A percentile compares a stretch with the other conserved stretches of the same genome.
Conservation (phyloP, 202 grass and related monocot genomes). For the Panicum virgatum region DNA sequence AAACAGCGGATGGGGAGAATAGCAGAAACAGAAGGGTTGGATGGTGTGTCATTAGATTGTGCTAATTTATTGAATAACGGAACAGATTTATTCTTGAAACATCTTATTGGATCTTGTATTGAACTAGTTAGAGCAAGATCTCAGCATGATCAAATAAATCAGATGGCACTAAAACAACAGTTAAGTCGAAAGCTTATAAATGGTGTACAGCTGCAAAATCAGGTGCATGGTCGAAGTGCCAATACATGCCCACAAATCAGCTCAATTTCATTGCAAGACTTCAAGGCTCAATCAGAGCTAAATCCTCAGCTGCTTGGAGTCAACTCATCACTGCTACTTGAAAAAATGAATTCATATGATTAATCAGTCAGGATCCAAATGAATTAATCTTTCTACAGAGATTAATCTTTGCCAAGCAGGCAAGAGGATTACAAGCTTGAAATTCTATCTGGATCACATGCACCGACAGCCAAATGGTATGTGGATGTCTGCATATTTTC, state of each 20-base stretch:
- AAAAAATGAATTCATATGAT: conserved; percentile 41
- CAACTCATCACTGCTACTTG: conserved; percentile 49
- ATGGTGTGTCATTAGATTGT: conserved; percentile 49
- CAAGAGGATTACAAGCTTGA: too few species aligned
- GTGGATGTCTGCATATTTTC: not conserved
- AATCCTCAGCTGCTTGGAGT: conserved; percentile 50
- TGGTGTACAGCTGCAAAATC: conserved; percentile 21
- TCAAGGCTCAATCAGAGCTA: conserved; percentile 58
- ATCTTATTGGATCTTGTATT: conserved; percentile 50
- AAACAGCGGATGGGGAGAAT: conserved; percentile 49
- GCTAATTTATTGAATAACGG: conserved; percentile 61
- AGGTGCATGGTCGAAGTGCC: conserved; percentile 7
- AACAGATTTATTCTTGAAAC: conserved; percentile 56
- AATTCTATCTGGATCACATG: not conserved
- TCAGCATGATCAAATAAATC: conserved; percentile 24
- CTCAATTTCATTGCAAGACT: conserved; percentile 44
- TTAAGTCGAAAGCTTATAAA: conserved; percentile 14
- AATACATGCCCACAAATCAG: conserved; percentile 6
- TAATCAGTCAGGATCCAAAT: not conserved
- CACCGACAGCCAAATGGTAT: not conserved
- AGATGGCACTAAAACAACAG: conserved; percentile 6
- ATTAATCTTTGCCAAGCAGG: not conserved
- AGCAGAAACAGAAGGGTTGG: conserved; percentile 49
- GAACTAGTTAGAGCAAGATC: conserved; percentile 34
- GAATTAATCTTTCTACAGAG: not conserved